Evolutionary conservation across 192 early-diverging fungal species (phyloP), one percentile per base, ranked within the genome.

Genomic region (Coemansia sp.): DNA sequence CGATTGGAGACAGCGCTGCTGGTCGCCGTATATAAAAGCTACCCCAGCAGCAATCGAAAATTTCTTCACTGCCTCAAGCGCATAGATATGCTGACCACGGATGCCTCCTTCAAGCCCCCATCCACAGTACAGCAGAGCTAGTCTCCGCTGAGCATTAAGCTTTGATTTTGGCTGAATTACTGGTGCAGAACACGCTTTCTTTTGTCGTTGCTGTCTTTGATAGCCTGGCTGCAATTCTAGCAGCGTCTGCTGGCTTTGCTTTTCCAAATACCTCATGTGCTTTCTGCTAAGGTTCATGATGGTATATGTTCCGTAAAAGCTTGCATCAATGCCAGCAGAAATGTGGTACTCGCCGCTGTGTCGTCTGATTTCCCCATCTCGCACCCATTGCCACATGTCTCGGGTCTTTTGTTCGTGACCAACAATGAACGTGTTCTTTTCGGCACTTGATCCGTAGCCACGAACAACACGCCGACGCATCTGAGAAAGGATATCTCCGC

Each of bases 31-130:
- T 60, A 99, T 95, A 54, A 99, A 86, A 4, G 94, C 91, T 84
- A 87, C 88, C 13, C 88, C 94, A 7, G 97, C 95, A 1, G 97
- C 95, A 50, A 89, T 88, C 58, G 94, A 94, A 68, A 83, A 93
- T 58, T 93, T 85, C 7, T 83, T 87, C 14, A 70, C 75, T 22
- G 63, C 55, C 72, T 97, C 93, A 55, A 96, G 53, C 25, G 78
- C 76, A 58, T 48, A 51, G 46, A 79, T 61, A 79, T 71, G 58
- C 67, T 71, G 70, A 64, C 88, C 82, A 39, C 88, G 70, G 14
- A 82, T 71, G 22, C 60, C 66, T 17, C 71, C 75, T 12, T 75
- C 72, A 61, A 85, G 81, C 43, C 63, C 84, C 84, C 87, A 85
- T 12, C 85, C 82, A 49, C 83, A 88, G 49, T 85, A 85, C 55